These are phyloP conservation scores for Populus pruinosa DNA, from an alignment of 345 rosid genomes.

Conservation along the genomic window DNA sequence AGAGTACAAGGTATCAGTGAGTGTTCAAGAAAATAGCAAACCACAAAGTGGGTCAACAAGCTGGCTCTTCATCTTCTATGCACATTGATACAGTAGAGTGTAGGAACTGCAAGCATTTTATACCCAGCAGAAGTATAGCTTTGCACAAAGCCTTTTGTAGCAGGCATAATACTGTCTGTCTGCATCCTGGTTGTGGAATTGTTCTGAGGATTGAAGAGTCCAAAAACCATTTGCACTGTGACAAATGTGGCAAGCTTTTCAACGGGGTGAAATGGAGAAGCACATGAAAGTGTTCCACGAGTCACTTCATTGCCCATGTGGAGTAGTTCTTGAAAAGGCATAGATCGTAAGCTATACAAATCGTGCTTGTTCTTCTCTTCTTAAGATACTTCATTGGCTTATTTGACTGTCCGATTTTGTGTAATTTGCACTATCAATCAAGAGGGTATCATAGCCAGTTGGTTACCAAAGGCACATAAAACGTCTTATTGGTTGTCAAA, in stretches of 20 bases:
- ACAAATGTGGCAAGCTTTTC: conserved; percentile 79
- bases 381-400: neutral
- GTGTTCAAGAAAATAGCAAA: conserved; percentile 44
- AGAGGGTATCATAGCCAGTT: neutral
- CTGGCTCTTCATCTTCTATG: conserved; percentile 46
- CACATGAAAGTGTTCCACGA: conserved; percentile 90
- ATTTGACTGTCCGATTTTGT: neutral
- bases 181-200: conserved; percentile 65
- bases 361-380: neutral
- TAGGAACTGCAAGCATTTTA: conserved; percentile 76
- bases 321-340: conserved; percentile 73
- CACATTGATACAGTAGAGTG: conserved; percentile 76
- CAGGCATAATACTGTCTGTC: conserved; percentile 74
- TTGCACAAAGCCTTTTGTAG: conserved; percentile 87
- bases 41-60: conserved; percentile 53
- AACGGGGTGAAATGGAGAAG: conserved; percentile 77
- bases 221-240: conserved; percentile 71
- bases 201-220: conserved; percentile 78
- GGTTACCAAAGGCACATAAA: neutral
- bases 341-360: conserved; percentile 57
- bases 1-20: conserved; percentile 51
- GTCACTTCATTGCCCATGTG: conserved; percentile 77
- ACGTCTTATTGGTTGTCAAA: neutral
- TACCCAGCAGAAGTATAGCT: conserved; percentile 74
- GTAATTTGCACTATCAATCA: neutral